Percentiles rank a stretch among this genome's conserved stretches.
Conservation (phyloP, 139 green algal genomes). For the Haematococcus sp. region DNA sequence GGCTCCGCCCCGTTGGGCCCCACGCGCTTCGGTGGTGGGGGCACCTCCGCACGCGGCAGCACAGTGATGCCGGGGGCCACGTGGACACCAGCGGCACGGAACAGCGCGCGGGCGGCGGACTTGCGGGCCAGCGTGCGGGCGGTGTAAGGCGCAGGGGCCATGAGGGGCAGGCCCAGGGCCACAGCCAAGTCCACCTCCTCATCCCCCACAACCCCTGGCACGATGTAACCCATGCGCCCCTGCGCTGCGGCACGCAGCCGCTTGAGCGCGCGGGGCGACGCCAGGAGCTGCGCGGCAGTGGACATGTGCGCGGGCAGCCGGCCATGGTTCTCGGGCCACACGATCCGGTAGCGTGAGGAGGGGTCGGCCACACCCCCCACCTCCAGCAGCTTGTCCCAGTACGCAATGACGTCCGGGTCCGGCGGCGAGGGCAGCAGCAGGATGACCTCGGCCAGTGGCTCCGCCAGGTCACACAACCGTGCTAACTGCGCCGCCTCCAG, state of each 20-base stretch:
- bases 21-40: background rate
- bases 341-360: constrained; percentile 21
- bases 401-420: constrained; percentile 38
- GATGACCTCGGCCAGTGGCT: constrained; percentile 50
- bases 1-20: background rate
- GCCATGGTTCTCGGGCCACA: constrained; percentile 53
- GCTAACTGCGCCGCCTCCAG: constrained; percentile 52
- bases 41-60: constrained; percentile 10
- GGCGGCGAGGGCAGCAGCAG: constrained; percentile 48
- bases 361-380: constrained; percentile 27
- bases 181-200: constrained; percentile 52
- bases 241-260: constrained; percentile 38
- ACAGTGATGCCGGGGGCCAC: background rate
- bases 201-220: constrained; percentile 49
- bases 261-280: constrained; percentile 35
- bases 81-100: constrained; percentile 1
- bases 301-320: constrained; percentile 56
- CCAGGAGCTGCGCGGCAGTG: constrained; percentile 34
- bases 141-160: constrained; percentile 34
- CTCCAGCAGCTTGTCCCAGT: constrained; percentile 62
- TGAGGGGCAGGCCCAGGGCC: constrained; percentile 50
- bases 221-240: constrained; percentile 52
- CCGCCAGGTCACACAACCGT: constrained; percentile 54
- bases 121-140: constrained; percentile 38
- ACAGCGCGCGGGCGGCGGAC: constrained; percentile 24